Evolutionary conservation across 2,329 filamentous ascomycete species (phyloP).

Genomic region (Clonostachys chloroleuca): DNA sequence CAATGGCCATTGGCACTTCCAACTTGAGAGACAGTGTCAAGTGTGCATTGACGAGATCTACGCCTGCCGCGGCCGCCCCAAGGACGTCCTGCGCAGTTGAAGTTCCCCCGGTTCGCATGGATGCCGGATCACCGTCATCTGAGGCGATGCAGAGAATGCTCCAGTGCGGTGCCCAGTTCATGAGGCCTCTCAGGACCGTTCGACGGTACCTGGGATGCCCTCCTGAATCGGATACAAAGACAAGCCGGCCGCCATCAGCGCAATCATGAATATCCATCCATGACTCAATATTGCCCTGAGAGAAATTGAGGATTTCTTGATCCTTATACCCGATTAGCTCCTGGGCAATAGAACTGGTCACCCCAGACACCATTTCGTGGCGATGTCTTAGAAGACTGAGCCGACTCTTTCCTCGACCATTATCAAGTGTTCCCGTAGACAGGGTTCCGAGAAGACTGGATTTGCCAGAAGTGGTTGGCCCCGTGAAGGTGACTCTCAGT

Average conservation of each 20-base stretch:
- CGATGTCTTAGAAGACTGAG: conserved; percentile 86
- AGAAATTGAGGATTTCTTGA: conserved; percentile 70
- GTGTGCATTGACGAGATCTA: conserved; percentile 75
- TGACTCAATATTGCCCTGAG: conserved; percentile 78
- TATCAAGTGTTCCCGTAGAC: conserved; percentile 83
- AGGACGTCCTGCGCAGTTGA: conserved; percentile 45
- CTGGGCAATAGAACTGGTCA: conserved; percentile 92
- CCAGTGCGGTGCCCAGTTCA: conserved; percentile 96
- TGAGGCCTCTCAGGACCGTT: conserved; percentile 82
- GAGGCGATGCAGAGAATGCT: conserved; percentile 83
- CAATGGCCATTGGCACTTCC: conserved; percentile 69
- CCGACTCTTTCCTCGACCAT: conserved; percentile 85
- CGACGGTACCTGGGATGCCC: conserved; percentile 86
- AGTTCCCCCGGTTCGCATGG: conserved; percentile 28
- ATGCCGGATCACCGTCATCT: conserved; percentile 55
- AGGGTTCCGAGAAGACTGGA: conserved; percentile 86
- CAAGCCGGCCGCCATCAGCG: conserved; percentile 68
- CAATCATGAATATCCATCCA: conserved; percentile 93
- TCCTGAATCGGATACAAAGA: conserved; percentile 88
- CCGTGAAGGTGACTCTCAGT: conserved; percentile 80
- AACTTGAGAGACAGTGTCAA: conserved; percentile 82
- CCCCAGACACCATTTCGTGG: conserved; percentile 86
- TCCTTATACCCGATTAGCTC: conserved; percentile 82
- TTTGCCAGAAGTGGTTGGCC: conserved; percentile 88
- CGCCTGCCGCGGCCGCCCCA: conserved; percentile 46